Evolutionary conservation across 176 grass and related monocot genomes (phyloP).

Genomic region (Oryza nivara): DNA sequence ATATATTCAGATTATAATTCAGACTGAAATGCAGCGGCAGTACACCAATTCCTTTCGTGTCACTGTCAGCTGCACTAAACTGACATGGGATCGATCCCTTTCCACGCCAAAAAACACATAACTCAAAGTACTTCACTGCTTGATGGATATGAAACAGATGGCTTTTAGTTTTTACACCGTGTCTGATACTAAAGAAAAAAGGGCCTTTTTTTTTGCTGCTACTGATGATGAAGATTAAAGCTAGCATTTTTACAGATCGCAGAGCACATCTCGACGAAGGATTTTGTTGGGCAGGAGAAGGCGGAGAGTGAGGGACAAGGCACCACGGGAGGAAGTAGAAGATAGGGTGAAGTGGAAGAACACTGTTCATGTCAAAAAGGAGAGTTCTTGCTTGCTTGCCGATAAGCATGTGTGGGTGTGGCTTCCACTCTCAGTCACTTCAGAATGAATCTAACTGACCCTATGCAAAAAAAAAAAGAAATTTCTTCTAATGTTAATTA

Average conservation of each 20-base stretch:
- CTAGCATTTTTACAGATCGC: slow-evolving; percentile 26
- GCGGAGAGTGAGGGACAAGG: neutral
- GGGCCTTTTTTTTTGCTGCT: neutral
- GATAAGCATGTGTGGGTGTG: neutral
- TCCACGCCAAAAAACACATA: slow-evolving; percentile 24
- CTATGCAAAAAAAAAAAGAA: slow-evolving; percentile 4
- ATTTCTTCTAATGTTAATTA: neutral
- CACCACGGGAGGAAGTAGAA: neutral
- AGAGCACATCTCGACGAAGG: neutral
- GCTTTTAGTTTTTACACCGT: neutral
- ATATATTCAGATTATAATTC: neutral
- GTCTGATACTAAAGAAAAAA: neutral
- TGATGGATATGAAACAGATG: neutral
- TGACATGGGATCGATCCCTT: slow-evolving; percentile 14
- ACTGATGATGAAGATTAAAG: neutral
- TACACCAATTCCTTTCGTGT: slow-evolving; percentile 10
- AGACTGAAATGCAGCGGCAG: neutral
- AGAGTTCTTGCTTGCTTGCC: neutral
- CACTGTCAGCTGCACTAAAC: slow-evolving; percentile 4
- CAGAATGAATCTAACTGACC: neutral
- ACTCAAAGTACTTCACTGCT: neutral
- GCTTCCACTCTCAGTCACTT: slow-evolving; percentile 4
- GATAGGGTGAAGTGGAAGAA: neutral
- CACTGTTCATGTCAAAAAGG: neutral
- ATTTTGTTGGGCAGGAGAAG: neutral